Evolutionary conservation across 371 early-diverging fungal species (phyloP), one percentile per base, ranked within the genome.

Genomic region (Basidiobolus meristosporus): DNA sequence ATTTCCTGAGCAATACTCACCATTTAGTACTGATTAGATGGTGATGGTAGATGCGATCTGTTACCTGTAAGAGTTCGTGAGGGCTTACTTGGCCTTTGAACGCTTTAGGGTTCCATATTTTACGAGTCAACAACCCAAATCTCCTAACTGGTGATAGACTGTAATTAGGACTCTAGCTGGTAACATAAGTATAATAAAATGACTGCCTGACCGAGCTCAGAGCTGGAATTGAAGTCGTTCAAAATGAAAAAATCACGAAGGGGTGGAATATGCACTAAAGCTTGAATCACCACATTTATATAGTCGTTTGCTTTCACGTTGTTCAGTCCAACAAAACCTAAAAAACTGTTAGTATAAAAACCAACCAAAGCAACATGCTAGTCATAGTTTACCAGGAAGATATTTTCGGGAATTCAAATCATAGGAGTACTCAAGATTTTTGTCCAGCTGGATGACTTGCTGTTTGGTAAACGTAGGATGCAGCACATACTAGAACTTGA

Each of bases 51-150:
- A 7, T 12, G 16, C 39, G 34, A 22, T 36, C 15, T 23, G 40
- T 35, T 51, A 70, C 77, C 60, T 92, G 92, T 2, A 93, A 57
- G 0, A 95, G 52, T 47, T 98, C 96, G 53, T 98, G 96, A 3
- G 96, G 96, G 53, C 88, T 85, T 33, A 95, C 87, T 63, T 93
- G 95, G 0, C 85, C 85, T 43, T 92, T 93, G 54, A 93, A 93
- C 3, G 90, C 87, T 7, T 68, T 59, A 18, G 90, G 74, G 51
- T 89, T 91, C 92, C 93, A 96, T 50, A 98, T 80, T 52, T 88
- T 91, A 34, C 90, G 71, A 7, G 85, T 57, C 12, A 95, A 56
- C 21, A 77, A 60, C 23, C 86, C 75, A 41, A 92, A 78, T 40
- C 83, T 57, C 41, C 73, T 70, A 0, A 85, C 82, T 63, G 62